Evolutionary conservation across 805 yeast genomes (phyloP), one percentile per base, ranked within the genome.

Genomic region (Candida parachauliodes): DNA sequence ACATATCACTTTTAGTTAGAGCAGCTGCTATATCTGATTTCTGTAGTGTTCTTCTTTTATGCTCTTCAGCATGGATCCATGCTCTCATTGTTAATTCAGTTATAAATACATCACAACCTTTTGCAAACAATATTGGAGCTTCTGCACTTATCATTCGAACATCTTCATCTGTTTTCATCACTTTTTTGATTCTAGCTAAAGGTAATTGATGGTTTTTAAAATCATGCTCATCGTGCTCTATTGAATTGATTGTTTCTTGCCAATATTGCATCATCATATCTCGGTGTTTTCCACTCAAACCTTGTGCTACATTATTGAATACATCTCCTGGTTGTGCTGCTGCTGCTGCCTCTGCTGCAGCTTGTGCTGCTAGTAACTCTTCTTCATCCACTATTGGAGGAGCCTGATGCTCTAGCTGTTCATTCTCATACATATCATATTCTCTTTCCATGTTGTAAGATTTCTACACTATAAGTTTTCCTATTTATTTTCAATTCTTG

Each of bases 31-130:
- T 88, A 55, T 93, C 99, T 1, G 88, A 79, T 53, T 88, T 85
- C 59, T 93, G 99, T 42, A 93, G 66, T 4, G 99, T 93, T 43
- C 99, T 68, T 48, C 99, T 76, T 57, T 93, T 93, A 65, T 87
- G 87, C 53, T 88, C 96, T 60, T 93, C 98, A 2, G 98, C 96
- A 52, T 89, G 96, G 44, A 93, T 88, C 98, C 98, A 93, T 6
- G 98, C 97, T 41, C 99, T 73, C 96, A 93, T 89, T 10, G 99
- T 89, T 39, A 93, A 68, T 59, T 93, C 99, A 1, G 98, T 89
- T 49, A 93, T 91, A 62, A 93, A 93, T 24, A 93, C 81, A 57
- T 93, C 99, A 62, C 98, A 93, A 1, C 98, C 98, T 60, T 93
- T 93, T 32, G 98, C 98, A 66, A 93, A 93, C 43, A 93, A 63